Evolutionary conservation across 805 yeast genomes (phyloP), one percentile per base, ranked within the genome.

Genomic region (Wickerhamomyces tratensis): DNA sequence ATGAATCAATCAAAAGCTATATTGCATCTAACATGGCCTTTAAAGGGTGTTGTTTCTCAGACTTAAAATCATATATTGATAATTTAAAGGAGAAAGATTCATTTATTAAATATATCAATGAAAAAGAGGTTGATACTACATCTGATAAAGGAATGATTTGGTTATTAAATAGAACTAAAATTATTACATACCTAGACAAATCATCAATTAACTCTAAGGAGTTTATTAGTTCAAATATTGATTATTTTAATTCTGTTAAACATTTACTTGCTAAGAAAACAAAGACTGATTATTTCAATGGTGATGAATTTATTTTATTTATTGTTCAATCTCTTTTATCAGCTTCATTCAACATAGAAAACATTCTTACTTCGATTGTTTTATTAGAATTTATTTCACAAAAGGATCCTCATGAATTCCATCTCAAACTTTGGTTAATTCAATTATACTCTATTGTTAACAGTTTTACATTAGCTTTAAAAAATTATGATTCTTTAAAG

Each of bases 371-470:
- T 27, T 65, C 76, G 7, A 64, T 82, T 9, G 51, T 74, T 1
- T 58, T 83, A 5, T 62, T 89, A n/a, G 87, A 84, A 52, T 58
- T 67, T 14, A 75, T 80, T 3, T 63, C 72, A 11, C 38, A 51
- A 8, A 56, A 62, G 8, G 95, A 88, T 56, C 72, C 72, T n/a
- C 77, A 80, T 47, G 89, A 89, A 54, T 86, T 79, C 55, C 80
- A 78, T 51, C 63, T 85, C 20, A 70, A 79, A 42, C 60, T 86
- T 8, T 85, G 93, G 89, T 64, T 88, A 33, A 69, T 84, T 39
- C 69, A 76, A 30, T 55, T 86, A 4, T 85, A 83, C 58, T 66
- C 74, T 13, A 54, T 69, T 15, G 53, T 86, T 8, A 87, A 87
- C 39, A 65, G 77, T 9, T 67, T 67, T 31, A 56, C 71, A 2